phyloP scores from a whole-genome alignment of 164 flowering plant species.

The Aristolochia californica region DNA sequence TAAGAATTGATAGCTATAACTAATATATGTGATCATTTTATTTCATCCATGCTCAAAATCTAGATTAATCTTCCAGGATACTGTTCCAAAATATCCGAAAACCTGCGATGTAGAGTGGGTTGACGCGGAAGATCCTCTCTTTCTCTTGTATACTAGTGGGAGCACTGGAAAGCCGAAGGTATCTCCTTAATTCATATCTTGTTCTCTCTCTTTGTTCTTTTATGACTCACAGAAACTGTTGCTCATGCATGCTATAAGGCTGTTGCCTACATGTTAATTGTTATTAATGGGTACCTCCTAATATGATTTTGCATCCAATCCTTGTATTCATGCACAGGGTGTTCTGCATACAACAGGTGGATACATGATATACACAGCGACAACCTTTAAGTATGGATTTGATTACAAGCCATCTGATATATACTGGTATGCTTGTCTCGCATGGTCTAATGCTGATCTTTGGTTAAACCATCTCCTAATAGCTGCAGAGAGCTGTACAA shows the following conservation, averaged over 20 bases:
- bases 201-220: background rate
- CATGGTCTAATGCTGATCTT: too few species aligned
- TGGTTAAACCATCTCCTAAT: conserved; percentile 34
- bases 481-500: conserved; percentile 54
- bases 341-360: conserved; percentile 98
- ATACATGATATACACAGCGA: conserved; percentile 91
- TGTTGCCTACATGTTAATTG: too few species aligned
- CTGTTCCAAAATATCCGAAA: conserved; percentile 55
- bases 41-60: background rate
- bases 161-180: conserved; percentile 99
- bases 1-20: too few species aligned
- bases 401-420: conserved; percentile 89
- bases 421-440: conserved; percentile 56
- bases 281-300: too few species aligned
- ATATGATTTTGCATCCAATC: too few species aligned
- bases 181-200: conserved; percentile 1
- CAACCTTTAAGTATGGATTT: conserved; percentile 94
- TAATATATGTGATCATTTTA: background rate
- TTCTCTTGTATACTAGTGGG: conserved; percentile 94
- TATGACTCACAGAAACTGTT: too few species aligned
- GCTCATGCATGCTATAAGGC: too few species aligned
- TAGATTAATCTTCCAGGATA: conserved; percentile 45
- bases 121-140: conserved; percentile 95
- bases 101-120: conserved; percentile 88
- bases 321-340: conserved; percentile 37